Evolutionary conservation across 495 filamentous ascomycete genomes (phyloP).

Genomic region (Tuber magnatum): DNA sequence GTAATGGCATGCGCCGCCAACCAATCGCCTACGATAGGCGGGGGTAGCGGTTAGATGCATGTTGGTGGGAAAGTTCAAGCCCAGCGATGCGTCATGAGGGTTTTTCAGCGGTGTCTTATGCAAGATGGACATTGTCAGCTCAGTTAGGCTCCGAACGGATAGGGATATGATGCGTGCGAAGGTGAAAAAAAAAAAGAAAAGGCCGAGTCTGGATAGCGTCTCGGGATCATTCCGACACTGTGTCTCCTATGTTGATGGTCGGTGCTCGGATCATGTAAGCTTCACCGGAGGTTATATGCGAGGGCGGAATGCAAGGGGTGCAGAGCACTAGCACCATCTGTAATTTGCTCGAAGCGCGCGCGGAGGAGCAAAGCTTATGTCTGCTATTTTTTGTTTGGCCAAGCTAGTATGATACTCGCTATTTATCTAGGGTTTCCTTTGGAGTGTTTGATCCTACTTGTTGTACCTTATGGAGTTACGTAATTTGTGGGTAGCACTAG

Average conservation of each 20-base stretch:
- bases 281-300: not conserved
- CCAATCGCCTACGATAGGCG: not conserved
- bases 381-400: not conserved
- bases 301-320: not conserved
- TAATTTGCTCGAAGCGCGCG: not conserved
- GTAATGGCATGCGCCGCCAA: not conserved
- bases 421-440: not conserved
- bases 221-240: not conserved
- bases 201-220: not conserved
- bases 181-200: too few species aligned
- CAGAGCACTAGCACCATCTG: not conserved
- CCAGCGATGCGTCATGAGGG: not conserved
- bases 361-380: not conserved
- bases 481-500: not conserved
- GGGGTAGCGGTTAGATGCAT: not conserved
- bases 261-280: not conserved
- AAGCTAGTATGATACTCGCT: not conserved
- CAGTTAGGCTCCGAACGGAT: not conserved
- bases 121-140: not conserved
- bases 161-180: not conserved
- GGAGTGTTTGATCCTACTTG: not conserved
- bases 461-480: not conserved
- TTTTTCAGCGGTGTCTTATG: not conserved
- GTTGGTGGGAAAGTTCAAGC: not conserved
- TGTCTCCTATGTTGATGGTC: not conserved